Conservation (phyloP, 2,329 filamentous ascomycete species). For the Fusarium acutatum region DNA sequence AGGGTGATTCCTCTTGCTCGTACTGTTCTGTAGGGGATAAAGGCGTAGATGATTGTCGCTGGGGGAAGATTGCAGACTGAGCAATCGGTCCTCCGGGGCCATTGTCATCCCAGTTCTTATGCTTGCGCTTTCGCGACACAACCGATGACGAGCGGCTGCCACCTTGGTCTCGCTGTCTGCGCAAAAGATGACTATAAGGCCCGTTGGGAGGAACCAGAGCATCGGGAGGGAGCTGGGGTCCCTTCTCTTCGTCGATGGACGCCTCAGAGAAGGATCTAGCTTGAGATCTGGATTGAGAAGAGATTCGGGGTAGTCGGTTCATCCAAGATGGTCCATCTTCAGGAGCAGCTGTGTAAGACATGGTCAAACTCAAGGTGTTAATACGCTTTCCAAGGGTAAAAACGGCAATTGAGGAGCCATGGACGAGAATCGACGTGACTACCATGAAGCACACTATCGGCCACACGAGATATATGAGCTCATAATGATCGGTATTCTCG, state of each 20-base stretch:
- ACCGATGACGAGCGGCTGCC: constrained; percentile 67
- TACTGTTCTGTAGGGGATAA: constrained; percentile 27
- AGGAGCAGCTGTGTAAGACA: constrained; percentile 92
- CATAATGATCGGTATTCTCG: constrained; percentile 64
- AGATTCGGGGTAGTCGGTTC: constrained; percentile 82
- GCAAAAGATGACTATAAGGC: constrained; percentile 68
- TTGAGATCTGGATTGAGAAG: constrained; percentile 77
- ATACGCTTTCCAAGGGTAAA: constrained; percentile 98
- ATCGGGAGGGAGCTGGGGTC: constrained; percentile 71
- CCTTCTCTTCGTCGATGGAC: constrained; percentile 71
- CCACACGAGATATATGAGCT: constrained; percentile 88
- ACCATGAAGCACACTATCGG: constrained; percentile 95
- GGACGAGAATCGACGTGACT: constrained; percentile 91
- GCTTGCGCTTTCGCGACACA: constrained; percentile 69
- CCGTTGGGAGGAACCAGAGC: constrained; percentile 75
- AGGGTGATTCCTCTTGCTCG: constrained; percentile 44
- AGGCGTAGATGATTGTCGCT: constrained; percentile 48
- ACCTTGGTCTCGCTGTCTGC: constrained; percentile 82
- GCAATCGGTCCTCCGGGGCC: constrained; percentile 87
- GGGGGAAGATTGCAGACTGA: constrained; percentile 87
- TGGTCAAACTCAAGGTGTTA: constrained; percentile 92
- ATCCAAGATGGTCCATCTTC: constrained; percentile 95
- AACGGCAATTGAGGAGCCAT: constrained; percentile 97
- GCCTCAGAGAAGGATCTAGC: constrained; percentile 85
- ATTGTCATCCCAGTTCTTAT: constrained; percentile 75